Evolutionary conservation across 176 grass and related monocot genomes (phyloP), one percentile per base, ranked within the genome.

Genomic region (Oryza rufipogon): DNA sequence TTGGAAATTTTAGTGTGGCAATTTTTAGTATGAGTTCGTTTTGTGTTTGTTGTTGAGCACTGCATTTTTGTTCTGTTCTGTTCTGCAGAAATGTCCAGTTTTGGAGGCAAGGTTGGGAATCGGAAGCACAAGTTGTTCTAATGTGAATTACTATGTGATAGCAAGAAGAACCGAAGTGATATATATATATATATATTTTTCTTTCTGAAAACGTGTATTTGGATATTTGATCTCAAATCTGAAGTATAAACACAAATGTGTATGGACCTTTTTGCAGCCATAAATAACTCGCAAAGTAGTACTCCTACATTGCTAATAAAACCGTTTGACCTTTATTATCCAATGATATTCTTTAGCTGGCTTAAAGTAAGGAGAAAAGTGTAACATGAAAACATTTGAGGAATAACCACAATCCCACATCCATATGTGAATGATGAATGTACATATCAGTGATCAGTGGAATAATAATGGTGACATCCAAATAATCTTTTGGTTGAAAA

Each of bases 21-120:
- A 32, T 32, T 32, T 32, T 3, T 32, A 32, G 30, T 32, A 16
- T 38, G 56, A 7, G 36, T 2, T 56, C 33, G 32, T 25, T 58
- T n/a, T 32, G 66, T 33, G 4, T 22, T 7, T 54, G 9, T 56
- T 66, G 52, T 47, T 67, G 67, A 47, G 38, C 17, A 54, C 16
- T 73, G 65, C 49, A 61, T 60, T 77, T 77, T 0, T 49, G 14
- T 9, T 51, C 1, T 26, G n/a, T 15, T 86, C 32, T 49, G 1
- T 1, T 69, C 6, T 83, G 22, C 80, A 87, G 89, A 87, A 16
- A 87, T 87, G 76, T 69, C 75, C 30, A 65, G 80, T 15, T 84
- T 87, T 15, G 80, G 64, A 1, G 54, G 26, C 22, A 83, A 87
- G 70, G 39, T 11, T 19, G 85, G 84, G 9, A 42, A 32, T 30